Conservation (phyloP, 768 basidiomycete species). For the Mycena venus region DNA sequence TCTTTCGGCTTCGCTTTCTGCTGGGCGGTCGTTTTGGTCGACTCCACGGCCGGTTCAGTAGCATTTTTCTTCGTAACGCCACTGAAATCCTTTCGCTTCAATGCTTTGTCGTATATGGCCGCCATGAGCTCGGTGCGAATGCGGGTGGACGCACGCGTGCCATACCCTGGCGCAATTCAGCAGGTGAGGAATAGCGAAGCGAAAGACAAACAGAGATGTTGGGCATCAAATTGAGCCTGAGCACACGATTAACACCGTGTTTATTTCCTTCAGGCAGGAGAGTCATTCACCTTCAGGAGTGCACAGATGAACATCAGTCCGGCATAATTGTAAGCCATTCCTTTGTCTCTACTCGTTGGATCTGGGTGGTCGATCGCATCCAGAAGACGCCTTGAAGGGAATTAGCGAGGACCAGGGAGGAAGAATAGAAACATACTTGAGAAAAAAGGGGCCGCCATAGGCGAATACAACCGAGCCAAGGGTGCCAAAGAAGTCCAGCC, state of each 20-base stretch:
- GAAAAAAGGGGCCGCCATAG: constrained; percentile 87
- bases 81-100: constrained; percentile 87
- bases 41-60: background rate
- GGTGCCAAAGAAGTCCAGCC: constrained; percentile 78
- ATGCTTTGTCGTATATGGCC: constrained; percentile 88
- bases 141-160: constrained; percentile 79
- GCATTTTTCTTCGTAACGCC: constrained; percentile 59
- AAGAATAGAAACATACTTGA: constrained; percentile 66
- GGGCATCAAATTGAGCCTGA: constrained; percentile 26
- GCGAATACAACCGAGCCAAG: constrained; percentile 78
- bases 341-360: constrained; percentile 63
- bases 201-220: constrained; percentile 23
- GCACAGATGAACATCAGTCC: constrained; percentile 78
- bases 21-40: background rate
- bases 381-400: constrained; percentile 17
- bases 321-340: constrained; percentile 83
- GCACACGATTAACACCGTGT: background rate
- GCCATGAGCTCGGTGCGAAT: constrained; percentile 88
- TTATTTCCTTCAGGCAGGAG: background rate
- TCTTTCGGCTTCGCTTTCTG: constrained; percentile 31
- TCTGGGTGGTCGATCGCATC: constrained; percentile 51
- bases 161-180: constrained; percentile 88
- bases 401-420: background rate
- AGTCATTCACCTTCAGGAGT: constrained; percentile 59
- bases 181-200: constrained; percentile 59